A percentile compares a stretch with the other conserved stretches of the same genome.
Conservation (phyloP, 768 basidiomycete genomes). For the Mycena venus region DNA sequence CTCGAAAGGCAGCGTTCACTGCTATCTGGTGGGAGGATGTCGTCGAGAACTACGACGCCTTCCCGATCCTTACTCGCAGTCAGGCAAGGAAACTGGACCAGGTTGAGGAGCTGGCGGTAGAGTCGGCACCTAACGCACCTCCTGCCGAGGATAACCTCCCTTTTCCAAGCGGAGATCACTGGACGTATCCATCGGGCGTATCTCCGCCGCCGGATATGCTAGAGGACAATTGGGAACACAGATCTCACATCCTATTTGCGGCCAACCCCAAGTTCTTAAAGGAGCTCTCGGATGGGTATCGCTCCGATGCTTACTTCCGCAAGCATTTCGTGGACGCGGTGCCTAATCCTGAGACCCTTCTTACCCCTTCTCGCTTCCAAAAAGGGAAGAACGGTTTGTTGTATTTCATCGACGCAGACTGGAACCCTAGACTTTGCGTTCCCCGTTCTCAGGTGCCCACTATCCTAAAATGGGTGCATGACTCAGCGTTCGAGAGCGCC, state of each 20-base stretch:
- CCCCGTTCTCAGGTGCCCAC: slow-evolving; percentile 31
- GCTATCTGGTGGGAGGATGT: slow-evolving; percentile 5
- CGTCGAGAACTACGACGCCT: too few species aligned
- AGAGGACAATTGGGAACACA: not conserved
- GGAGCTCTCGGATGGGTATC: not conserved
- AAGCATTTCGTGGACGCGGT: not conserved
- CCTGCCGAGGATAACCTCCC: not conserved
- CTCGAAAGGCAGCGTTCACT: not conserved
- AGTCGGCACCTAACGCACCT: not conserved
- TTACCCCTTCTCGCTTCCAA: slow-evolving; percentile 14
- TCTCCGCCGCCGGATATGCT: too few species aligned
- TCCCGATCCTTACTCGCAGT: not conserved
- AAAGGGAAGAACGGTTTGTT: slow-evolving; percentile 6
- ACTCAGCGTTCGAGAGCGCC: not conserved
- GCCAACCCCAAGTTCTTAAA: not conserved
- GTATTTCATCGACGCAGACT: slow-evolving; percentile 19
- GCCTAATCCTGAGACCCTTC: not conserved
- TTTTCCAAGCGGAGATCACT: not conserved
- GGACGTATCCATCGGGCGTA: not conserved
- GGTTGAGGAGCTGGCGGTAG: not conserved
- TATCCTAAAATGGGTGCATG: not conserved
- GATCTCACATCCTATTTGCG: not conserved
- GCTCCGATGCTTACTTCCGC: not conserved
- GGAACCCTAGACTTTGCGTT: slow-evolving; percentile 5
- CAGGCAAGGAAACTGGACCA: not conserved